Percentiles rank a stretch among this genome's conserved stretches.
These are phyloP conservation scores for Dentipellis sp. DNA, from an alignment of 768 basidiomycete species.

Conservation along the genomic window DNA sequence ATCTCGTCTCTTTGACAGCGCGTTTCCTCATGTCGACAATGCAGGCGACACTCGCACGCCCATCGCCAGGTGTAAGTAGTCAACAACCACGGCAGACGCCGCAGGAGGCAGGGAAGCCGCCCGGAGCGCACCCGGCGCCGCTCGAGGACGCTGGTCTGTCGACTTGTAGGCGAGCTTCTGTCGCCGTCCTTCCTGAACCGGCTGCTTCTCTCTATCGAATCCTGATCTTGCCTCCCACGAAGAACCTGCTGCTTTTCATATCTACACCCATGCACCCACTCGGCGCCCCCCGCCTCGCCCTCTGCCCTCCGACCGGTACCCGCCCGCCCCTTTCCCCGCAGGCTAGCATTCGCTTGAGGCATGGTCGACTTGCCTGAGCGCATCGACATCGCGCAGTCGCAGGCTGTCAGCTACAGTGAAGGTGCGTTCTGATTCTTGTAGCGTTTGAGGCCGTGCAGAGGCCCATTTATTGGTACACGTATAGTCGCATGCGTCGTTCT, in stretches of 20 bases:
- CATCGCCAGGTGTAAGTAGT: no score
- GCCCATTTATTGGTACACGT: neutral
- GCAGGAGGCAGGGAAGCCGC: no score
- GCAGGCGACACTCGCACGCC: no score
- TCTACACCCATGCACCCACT: neutral
- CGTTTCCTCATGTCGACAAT: no score
- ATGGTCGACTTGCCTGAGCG: neutral
- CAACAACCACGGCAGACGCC: no score
- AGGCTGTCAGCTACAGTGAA: neutral
- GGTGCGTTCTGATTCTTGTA: neutral
- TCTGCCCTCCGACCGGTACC: no score
- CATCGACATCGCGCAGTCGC: neutral
- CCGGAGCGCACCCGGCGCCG: no score
- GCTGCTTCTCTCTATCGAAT: neutral
- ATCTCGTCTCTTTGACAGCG: no score
- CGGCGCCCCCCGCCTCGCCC: neutral
- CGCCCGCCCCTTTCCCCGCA: neutral
- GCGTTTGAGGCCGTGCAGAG: neutral
- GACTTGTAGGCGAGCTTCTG: neutral
- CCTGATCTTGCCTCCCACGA: neutral
- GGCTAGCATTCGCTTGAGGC: neutral
- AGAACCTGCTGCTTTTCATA: neutral
- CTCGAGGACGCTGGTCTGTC: no score
- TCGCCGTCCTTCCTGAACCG: neutral
- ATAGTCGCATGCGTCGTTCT: constrained; percentile 10